Base-by-base conservation (phyloP, 2,329 filamentous ascomycete species). In the Pseudocercospora pini-densiflorae region DNA sequence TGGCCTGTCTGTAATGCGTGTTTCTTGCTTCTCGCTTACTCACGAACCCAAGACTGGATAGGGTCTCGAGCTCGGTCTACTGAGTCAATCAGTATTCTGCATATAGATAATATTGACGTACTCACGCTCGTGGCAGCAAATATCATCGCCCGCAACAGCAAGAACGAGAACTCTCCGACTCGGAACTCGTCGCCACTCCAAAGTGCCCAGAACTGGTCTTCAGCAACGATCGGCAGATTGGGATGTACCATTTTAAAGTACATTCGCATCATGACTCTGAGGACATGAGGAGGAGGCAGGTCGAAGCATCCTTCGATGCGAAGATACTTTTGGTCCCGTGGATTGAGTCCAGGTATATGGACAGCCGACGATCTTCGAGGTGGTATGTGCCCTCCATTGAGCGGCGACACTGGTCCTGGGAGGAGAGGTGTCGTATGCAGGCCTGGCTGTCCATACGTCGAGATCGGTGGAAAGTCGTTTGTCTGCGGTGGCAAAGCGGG, bases 11-110 rank as follows among this genome's bases (percentile, higher is more conserved):
- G 45, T 70, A 70, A 31, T 67, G 65, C 3, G 70, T 70, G 19
- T 66, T 70, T 16, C 68, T 59, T 40, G 70, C 70, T 54, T 71
- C 70, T 21, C 70, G 68, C 54, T 71, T 71, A 47, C 65, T 70
- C 16, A 67, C 64, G 43, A 71, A 71, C 33, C 68, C 70, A 7
- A 71, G 40, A 24, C 61, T 64, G 24, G 66, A 67, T 23, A 71
- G 51, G 1, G 62, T 65, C 10, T 70, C 70, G 5, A 64, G 55
- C 36, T 70, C 68, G 19, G 64, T 64, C 24, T 70, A 70, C 68
- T 70, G 29, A 58, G 10, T 33, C 8, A 5, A 14, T 57, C 59
- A 70, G 64, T 33, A 9, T 24, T 43, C 29, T 12, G 5, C 10
- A 45, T 16, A 51, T 23, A 2, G 33, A 12, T 49, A 12, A 23